These are phyloP conservation scores for Aaosphaeria pasadenensis DNA, from an alignment of 2,329 filamentous ascomycete species.

Conservation along the genomic window DNA sequence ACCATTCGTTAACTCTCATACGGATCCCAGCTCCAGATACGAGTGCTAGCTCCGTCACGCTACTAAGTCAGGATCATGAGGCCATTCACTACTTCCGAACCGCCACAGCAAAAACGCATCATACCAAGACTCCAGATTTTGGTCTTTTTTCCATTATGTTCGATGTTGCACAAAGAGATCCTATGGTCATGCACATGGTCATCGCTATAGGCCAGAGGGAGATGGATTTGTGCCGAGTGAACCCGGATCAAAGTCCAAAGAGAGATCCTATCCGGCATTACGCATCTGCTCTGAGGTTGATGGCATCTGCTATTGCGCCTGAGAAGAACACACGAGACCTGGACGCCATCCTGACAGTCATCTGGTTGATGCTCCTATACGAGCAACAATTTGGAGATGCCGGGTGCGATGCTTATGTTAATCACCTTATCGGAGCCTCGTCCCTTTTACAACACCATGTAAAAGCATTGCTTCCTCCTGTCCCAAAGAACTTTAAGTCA, in stretches of 20 bases:
- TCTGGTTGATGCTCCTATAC: conserved; percentile 39
- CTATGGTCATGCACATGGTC: conserved; percentile 39
- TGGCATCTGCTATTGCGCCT: conserved; percentile 26
- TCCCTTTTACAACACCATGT: conserved; percentile 24
- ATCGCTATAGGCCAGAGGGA: conserved; percentile 32
- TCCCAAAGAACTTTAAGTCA: conserved; percentile 1
- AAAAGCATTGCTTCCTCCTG: conserved; percentile 5
- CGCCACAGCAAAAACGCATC: conserved; percentile 32
- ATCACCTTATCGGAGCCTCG: conserved; percentile 33
- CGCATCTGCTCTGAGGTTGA: conserved; percentile 26
- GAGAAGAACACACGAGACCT: conserved; percentile 19
- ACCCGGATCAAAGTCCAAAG: not conserved
- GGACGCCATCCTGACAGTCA: conserved; percentile 26
- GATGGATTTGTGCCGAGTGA: conserved; percentile 21
- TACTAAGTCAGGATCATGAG: conserved; percentile 32
- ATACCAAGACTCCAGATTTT: conserved; percentile 39
- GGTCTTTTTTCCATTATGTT: conserved; percentile 38
- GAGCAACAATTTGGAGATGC: conserved; percentile 40
- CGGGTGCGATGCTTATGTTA: conserved; percentile 24
- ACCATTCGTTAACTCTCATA: conserved; percentile 31
- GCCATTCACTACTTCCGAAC: conserved; percentile 38
- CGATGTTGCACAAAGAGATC: conserved; percentile 26
- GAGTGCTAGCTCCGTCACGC: conserved; percentile 17
- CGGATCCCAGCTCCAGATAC: not conserved
- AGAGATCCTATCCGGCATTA: conserved; percentile 22